Evolutionary conservation across 768 basidiomycete genomes (phyloP), one percentile per base, ranked within the genome.

Genomic region (Favolaschia claudopus): DNA sequence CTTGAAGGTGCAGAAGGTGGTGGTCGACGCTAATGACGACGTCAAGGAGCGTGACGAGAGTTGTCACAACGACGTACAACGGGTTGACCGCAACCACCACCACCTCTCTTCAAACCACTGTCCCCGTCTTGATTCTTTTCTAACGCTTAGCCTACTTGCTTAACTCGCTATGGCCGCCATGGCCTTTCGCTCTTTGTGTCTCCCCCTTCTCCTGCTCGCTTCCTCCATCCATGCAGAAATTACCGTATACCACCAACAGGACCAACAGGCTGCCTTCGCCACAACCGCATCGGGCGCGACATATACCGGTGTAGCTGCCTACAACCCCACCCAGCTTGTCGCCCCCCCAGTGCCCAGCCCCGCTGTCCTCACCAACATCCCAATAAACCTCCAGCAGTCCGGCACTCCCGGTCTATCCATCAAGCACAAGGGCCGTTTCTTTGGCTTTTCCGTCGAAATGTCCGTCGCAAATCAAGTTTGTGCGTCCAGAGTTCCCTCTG

Each of bases 401-500:
- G 74, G 71, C 14, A 71, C 74, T 10, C 39, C 63, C 4, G 77
- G 75, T 17, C 63, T 75, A 3, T 80, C 80, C 9, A 78, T 80
- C 24, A 55, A 63, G 8, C 76, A 77, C 55, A 67, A 66, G 31
- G 80, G 77, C 36, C 65, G 70, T 5, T 81, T 81, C 59, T 71
- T 86, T 45, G 88, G 88, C 0, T 88, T 88, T 61, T 83, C 81
- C 1, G 76, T 89, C 33, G 88, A 89, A 70, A 78, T 88, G 75
- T 85, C 84, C 17, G 83, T 88, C 7, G 80, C 81, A 3, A 82
- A 82, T 58, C 82, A 83, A 73, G 74, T 87, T 47, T 72, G 84
- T 85, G 64, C 72, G 84, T 80, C n/a, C n/a, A n/a, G n/a, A n/a
- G 12, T 4, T 31, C 1, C 34, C 9, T 49, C 19, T 36, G 40